Conservation (phyloP, 2,329 filamentous ascomycete species). For the Claviceps sp. region DNA sequence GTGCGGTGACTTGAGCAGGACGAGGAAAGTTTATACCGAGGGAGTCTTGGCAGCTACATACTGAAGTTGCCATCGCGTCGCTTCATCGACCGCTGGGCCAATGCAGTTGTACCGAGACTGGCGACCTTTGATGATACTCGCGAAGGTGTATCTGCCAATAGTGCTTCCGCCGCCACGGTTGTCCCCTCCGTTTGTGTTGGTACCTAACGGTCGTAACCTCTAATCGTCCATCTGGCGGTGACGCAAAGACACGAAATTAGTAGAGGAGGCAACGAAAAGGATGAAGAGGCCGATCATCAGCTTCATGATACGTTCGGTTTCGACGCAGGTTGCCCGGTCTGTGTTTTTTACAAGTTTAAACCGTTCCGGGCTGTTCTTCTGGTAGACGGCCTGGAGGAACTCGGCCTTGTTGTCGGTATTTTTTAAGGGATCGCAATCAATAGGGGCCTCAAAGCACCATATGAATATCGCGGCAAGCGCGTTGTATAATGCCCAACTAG, state of each 20-base stretch:
- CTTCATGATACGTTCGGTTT: conserved; percentile 83
- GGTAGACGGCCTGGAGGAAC: conserved; percentile 30
- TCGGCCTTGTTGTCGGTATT: conserved; percentile 25
- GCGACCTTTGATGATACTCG: conserved; percentile 13
- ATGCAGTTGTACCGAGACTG: conserved; percentile 25
- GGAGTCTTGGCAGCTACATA: conserved; percentile 13
- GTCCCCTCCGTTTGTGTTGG: conserved; percentile 7
- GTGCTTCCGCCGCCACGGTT: neutral
- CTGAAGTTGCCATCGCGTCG: conserved; percentile 19
- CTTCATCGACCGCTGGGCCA: conserved; percentile 17
- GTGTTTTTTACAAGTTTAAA: conserved; percentile 36
- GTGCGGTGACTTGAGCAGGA: conserved; percentile 16
- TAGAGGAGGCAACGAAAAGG: conserved; percentile 42
- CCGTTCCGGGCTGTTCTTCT: conserved; percentile 21
- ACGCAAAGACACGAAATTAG: conserved; percentile 37
- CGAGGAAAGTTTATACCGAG: conserved; percentile 14
- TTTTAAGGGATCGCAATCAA: conserved; percentile 38
- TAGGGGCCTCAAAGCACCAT: conserved; percentile 33
- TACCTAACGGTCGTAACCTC: conserved; percentile 33
- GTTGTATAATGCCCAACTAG: conserved; percentile 63
- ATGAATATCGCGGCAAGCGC: conserved; percentile 66
- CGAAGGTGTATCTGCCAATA: conserved; percentile 4
- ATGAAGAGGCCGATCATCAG: conserved; percentile 66
- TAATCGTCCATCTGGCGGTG: conserved; percentile 48
- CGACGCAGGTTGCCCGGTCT: conserved; percentile 55